Evolutionary conservation across 805 yeast species (phyloP), one percentile per base, ranked within the genome.

Genomic region (Scheffersomyces spartinae): DNA sequence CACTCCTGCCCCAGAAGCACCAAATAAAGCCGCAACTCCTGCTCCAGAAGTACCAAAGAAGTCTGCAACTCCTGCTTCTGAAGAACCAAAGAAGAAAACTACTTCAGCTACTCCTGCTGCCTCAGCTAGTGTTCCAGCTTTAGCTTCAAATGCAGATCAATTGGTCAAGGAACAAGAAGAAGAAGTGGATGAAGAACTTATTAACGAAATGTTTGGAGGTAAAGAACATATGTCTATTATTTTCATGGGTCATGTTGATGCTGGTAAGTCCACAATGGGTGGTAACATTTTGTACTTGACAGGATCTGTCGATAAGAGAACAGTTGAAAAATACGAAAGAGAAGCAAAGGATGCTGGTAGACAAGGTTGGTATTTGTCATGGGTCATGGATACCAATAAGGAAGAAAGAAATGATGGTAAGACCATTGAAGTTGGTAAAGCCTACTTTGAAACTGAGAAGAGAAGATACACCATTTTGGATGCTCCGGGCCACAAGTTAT

Each of bases 181-280:
- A 19, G 72, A 69, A 43, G 66, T 86, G 30, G 95, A 88, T 50
- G 81, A 81, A 45, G 91, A 78, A 41, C 71, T 86, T 36, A 84
- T 91, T 36, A 76, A 71, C 31, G 98, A 93, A 45, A 60, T 91
- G 81, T 91, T 83, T 47, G 96, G 95, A 37, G 94, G 94, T 46
- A 91, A 91, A 56, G 98, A 88, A 52, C 98, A 91, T 61, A 71
- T 91, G 51, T 86, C 96, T 11, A 79, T 91, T 42, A 84, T 91
- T 41, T 91, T 91, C 61, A 91, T 91, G 97, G 99, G 99, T 43
- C 99, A 91, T 51, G 99, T 91, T 40, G 98, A 91, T 68, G 98
- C 98, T 18, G 98, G 99, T 52, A 91, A 91, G 59, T 84, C 95
- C 26, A 91, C 99, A 33, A 88, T 91, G 95, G 98, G 98, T 53